Evolutionary conservation across 2,329 filamentous ascomycete species (phyloP), one percentile per base, ranked within the genome.

Genomic region (Mycosphaerella arachidis): DNA sequence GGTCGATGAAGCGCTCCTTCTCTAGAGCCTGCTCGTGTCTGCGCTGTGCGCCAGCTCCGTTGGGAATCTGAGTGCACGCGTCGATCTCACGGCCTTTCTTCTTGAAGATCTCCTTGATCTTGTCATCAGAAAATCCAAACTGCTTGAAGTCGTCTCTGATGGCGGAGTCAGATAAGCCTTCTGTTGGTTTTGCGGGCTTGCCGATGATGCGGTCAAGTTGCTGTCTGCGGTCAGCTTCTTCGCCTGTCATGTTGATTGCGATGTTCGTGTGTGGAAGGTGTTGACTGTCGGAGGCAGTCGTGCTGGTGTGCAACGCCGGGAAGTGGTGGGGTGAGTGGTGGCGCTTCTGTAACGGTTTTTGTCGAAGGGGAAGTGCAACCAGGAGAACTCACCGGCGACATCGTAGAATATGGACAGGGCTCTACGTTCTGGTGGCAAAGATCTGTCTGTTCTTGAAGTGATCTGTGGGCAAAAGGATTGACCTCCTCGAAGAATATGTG

Each of bases 41-140:
- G 56, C 20, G 16, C 27, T 37, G 30, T 33, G 6, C 30, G 40
- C 33, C 45, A 46, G 35, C 46, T 48, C 24, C 53, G 6, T 46
- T 20, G 4, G 53, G 35, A 16, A 45, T 46, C 12, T 45, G 37
- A 6, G 24, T 27, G 35, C 29, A 16, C 9, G 18, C 18, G 35
- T 55, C 53, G 53, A 18, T 18, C 7, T 27, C 13, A 9, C 8
- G 53, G 20, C 48, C 53, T 27, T 33, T 56, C 56, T 50, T 52
- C 37, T 60, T 48, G 45, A 51, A 29, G 18, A 54, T 24, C 16
- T 18, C 53, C 50, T 56, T 53, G 45, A 55, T 50, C 40, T 52
- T 54, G 35, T 59, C 56, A 52, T 58, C 46, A n/a, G 35, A 30
- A n/a, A 40, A 46, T 29, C 53, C 53, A 24, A 55, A 55, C 10